These are phyloP conservation scores for Calonectria montana DNA, from an alignment of 2,329 filamentous ascomycete species.

Conservation along the genomic window DNA sequence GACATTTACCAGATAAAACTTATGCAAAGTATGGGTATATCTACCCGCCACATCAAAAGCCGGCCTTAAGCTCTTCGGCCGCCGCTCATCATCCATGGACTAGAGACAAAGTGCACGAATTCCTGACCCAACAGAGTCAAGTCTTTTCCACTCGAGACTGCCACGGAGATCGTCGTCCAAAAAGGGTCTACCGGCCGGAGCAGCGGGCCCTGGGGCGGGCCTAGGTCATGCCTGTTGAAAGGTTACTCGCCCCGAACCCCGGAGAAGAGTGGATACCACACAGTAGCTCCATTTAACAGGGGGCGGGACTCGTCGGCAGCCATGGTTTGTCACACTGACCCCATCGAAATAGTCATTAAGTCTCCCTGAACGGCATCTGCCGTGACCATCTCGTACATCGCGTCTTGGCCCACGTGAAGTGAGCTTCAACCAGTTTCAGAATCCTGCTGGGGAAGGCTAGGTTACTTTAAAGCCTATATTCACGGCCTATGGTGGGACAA, in stretches of 20 bases:
- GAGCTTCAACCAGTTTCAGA: conserved; percentile 11
- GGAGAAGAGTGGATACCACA: conserved; percentile 37
- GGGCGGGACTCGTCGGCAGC: conserved; percentile 45
- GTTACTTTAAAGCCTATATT: neutral
- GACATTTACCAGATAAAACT: conserved; percentile 37
- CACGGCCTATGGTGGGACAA: neutral
- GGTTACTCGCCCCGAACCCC: conserved; percentile 39
- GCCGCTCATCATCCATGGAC: conserved; percentile 42
- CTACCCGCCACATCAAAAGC: conserved; percentile 35
- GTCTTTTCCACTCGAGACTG: conserved; percentile 34
- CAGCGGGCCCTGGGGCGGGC: conserved; percentile 31
- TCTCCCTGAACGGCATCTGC: conserved; percentile 41
- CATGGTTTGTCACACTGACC: conserved; percentile 39
- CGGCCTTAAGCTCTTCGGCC: conserved; percentile 46
- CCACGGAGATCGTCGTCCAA: conserved; percentile 41
- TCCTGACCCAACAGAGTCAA: conserved; percentile 40
- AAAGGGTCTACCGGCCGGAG: conserved; percentile 44
- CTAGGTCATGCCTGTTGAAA: conserved; percentile 35
- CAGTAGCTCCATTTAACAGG: conserved; percentile 33
- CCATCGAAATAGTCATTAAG: conserved; percentile 32
- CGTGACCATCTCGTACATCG: conserved; percentile 40
- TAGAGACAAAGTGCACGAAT: conserved; percentile 30
- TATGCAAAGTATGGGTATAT: conserved; percentile 35
- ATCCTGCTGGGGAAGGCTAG: conserved; percentile 10
- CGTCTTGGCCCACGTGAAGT: conserved; percentile 4